These are phyloP conservation scores for Coprinopsis strossmayeri DNA, from an alignment of 768 basidiomycete species.

Conservation along the genomic window DNA sequence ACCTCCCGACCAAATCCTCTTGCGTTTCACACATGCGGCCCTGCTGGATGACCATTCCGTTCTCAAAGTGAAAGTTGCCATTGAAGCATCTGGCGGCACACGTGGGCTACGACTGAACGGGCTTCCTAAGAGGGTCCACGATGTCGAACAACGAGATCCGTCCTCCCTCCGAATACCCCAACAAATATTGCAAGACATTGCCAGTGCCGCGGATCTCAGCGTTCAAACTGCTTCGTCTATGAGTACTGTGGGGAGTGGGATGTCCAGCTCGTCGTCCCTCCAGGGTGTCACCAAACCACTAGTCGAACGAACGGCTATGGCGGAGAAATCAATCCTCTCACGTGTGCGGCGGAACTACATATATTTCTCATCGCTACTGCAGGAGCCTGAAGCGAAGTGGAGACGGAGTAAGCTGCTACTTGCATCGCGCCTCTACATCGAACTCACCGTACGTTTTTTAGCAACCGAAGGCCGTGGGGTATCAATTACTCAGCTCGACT, in stretches of 20 bases:
- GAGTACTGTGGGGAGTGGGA: constrained; percentile 40
- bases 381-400: constrained; percentile 99
- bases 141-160: constrained; percentile 63
- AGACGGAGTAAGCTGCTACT: constrained; percentile 55
- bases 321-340: constrained; percentile 79
- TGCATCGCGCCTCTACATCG: too few relatives aligned
- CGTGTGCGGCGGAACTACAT: constrained; percentile 92
- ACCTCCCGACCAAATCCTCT: constrained; percentile 44
- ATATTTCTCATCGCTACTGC: constrained; percentile 93
- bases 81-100: constrained; percentile 75
- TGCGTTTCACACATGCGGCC: constrained; percentile 68
- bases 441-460: constrained; percentile 28
- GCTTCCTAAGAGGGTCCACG: constrained; percentile 59
- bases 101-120: constrained; percentile 85
- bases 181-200: constrained; percentile 66
- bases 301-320: constrained; percentile 47
- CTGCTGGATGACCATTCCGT: constrained; percentile 70
- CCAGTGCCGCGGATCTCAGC: constrained; percentile 63
- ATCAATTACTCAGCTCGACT: constrained; percentile 91
- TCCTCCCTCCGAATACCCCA: constrained; percentile 50
- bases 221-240: constrained; percentile 61
- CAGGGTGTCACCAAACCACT: constrained; percentile 28
- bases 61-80: constrained; percentile 70
- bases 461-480: constrained; percentile 86
- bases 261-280: constrained; percentile 29